Evolutionary conservation across 306 rosid species (phyloP).

Genomic region (Sicyos baderoa): DNA sequence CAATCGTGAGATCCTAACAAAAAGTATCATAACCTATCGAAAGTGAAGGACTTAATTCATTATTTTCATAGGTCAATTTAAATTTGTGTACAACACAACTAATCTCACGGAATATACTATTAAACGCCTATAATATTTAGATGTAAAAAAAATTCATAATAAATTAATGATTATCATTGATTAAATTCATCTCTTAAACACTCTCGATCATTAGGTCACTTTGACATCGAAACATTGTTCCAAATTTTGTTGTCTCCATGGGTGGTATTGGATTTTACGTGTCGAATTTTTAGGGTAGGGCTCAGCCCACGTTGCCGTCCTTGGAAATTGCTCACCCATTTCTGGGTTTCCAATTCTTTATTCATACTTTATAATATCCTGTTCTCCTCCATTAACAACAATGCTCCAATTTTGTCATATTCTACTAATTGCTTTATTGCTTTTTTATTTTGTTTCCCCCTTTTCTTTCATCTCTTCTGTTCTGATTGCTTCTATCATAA

Average conservation of each 20-base stretch:
- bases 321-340: not conserved
- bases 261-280: conserved; percentile 5
- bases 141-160: too few relatives aligned
- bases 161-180: too few relatives aligned
- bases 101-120: too few relatives aligned
- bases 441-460: not conserved
- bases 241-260: conserved; percentile 1
- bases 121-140: too few relatives aligned
- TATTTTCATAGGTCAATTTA: too few relatives aligned
- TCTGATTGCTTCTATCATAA: not conserved
- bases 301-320: not conserved
- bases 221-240: too few relatives aligned
- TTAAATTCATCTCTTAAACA: too few relatives aligned
- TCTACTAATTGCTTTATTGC: not conserved
- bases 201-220: too few relatives aligned
- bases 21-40: too few relatives aligned
- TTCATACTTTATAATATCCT: conserved; percentile 7
- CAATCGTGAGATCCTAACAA: too few relatives aligned
- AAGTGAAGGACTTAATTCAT: too few relatives aligned
- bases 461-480: not conserved
- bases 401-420: not conserved
- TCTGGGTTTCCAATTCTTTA: conserved; percentile 4
- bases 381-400: not conserved
- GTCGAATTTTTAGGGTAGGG: not conserved
- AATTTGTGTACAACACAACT: too few relatives aligned